Evolutionary conservation across 257 asterid genomes (phyloP).

Genomic region (Solanum sitiens): DNA sequence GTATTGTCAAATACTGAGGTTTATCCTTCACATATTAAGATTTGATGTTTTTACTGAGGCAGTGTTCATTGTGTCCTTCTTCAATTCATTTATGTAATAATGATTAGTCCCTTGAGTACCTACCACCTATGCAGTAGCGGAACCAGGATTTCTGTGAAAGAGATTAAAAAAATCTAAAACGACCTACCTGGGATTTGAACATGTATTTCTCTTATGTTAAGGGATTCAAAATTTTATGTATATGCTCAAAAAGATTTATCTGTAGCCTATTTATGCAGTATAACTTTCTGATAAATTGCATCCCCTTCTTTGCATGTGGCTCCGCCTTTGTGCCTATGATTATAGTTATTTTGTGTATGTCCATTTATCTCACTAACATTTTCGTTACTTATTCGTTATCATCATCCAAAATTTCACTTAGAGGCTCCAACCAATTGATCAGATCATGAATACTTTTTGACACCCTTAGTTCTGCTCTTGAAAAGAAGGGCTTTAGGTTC

Average conservation of each 20-base stretch:
- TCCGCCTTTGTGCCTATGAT: not conserved
- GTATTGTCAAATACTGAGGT: not conserved
- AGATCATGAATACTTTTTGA: not conserved
- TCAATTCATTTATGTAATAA: not conserved
- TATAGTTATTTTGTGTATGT: not conserved
- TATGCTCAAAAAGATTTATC: too few species aligned
- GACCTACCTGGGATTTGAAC: not conserved
- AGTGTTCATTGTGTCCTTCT: not conserved
- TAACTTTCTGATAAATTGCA: not conserved
- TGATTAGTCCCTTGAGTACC: not conserved
- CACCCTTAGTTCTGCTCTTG: not conserved
- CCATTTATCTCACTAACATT: not conserved
- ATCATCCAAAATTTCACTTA: not conserved
- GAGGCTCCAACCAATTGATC: not conserved
- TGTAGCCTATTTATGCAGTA: too few species aligned
- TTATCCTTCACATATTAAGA: not conserved
- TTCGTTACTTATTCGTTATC: not conserved
- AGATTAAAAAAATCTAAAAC: not conserved
- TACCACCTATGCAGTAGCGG: not conserved
- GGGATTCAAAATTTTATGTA: too few species aligned
- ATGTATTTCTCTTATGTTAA: too few species aligned
- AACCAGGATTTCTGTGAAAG: not conserved
- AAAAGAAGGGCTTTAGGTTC: not conserved
- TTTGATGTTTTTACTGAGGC: not conserved
- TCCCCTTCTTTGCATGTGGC: not conserved